Evolutionary conservation across 2,329 filamentous ascomycete genomes (phyloP).

Genomic region (Penicillium fuscoglaucum): DNA sequence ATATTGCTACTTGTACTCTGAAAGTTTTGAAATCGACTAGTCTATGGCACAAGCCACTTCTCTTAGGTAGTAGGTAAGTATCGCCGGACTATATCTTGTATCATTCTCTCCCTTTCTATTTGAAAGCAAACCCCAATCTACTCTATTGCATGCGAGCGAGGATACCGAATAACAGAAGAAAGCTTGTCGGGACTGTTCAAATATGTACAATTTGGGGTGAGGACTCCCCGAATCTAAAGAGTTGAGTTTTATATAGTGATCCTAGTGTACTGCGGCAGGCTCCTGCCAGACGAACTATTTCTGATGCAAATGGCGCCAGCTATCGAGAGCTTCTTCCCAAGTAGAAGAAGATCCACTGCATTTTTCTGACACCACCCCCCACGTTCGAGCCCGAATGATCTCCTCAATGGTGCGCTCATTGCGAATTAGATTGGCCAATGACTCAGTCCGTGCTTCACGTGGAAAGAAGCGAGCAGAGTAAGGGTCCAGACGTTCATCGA

Average conservation of each 20-base stretch:
- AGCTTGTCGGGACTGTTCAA: not conserved
- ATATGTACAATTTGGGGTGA: not conserved
- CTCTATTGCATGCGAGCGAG: not conserved
- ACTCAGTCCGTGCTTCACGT: conserved; percentile 74
- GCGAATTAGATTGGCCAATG: conserved; percentile 67
- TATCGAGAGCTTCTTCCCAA: conserved; percentile 66
- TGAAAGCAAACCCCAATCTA: not conserved
- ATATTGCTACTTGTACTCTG: no score
- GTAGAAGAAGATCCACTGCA: conserved; percentile 62
- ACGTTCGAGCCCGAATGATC: conserved; percentile 78
- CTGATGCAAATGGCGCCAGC: conserved; percentile 55
- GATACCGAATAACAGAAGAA: no score
- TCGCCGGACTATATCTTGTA: not conserved
- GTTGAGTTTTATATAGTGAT: conserved; percentile 6
- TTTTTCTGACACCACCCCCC: conserved; percentile 73
- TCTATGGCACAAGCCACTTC: not conserved
- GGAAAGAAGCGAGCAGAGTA: conserved; percentile 82
- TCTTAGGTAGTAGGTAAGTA: not conserved
- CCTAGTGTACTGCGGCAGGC: not conserved
- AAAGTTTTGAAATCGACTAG: no score
- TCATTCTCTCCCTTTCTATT: not conserved
- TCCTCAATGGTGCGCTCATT: conserved; percentile 72
- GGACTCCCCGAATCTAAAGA: not conserved
- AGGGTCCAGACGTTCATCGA: conserved; percentile 88
- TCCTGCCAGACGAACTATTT: conserved; percentile 10